Conservation (phyloP, 441 rosid genomes). For the Theobroma grandiflorum region DNA sequence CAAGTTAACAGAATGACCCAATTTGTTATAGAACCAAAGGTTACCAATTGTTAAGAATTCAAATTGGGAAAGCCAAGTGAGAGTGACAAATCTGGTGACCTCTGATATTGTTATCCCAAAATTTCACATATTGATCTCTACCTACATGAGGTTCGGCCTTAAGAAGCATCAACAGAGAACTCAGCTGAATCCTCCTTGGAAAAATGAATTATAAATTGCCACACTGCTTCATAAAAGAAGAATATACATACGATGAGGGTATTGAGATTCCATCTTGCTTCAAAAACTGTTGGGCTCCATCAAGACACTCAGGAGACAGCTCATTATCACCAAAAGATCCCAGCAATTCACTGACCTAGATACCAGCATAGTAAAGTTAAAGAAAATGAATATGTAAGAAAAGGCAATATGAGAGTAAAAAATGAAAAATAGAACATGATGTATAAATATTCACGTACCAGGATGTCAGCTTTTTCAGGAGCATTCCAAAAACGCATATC, state of each 20-base stretch:
- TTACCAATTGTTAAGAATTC: not conserved
- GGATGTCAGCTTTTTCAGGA: constrained; percentile 93
- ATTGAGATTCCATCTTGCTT: constrained; percentile 95
- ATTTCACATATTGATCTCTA: not conserved
- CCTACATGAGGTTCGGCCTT: not conserved
- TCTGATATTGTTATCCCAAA: not conserved
- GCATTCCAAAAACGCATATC: constrained; percentile 97
- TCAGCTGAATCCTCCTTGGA: not conserved
- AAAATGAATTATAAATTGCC: not conserved
- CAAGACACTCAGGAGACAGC: constrained; percentile 99
- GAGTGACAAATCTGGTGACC: not conserved
- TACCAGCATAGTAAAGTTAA: constrained; percentile 35
- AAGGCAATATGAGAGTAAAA: constrained; percentile 12
- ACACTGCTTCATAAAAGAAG: constrained; percentile 12
- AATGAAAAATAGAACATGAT: constrained; percentile 9
- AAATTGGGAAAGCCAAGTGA: not conserved
- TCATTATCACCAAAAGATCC: constrained; percentile 99
- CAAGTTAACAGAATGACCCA: not conserved
- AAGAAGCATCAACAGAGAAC: not conserved
- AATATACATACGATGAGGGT: constrained; percentile 87
- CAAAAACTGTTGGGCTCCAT: constrained; percentile 96
- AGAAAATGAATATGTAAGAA: constrained; percentile 17
- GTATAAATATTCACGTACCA: constrained; percentile 54
- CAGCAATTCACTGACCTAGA: constrained; percentile 93
- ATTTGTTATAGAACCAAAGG: not conserved